Percentiles rank a stretch among this genome's conserved stretches.
Conservation (phyloP, 148 eudicot genomes). For the Diospyros lotus region DNA sequence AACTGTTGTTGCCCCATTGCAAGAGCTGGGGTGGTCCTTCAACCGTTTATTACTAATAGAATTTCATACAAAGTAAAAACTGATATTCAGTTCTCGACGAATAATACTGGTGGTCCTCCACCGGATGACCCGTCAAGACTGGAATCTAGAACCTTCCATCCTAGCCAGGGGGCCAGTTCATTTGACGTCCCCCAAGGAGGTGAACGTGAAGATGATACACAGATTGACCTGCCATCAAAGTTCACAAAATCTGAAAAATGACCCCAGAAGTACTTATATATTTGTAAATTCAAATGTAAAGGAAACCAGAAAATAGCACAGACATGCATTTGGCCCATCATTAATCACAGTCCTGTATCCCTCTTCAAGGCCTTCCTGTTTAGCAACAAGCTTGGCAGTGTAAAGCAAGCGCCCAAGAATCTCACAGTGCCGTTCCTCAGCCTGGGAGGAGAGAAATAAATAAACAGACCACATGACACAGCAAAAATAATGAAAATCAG, state of each 20-base stretch:
- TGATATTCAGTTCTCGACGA: neutral
- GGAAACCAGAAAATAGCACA: conserved; percentile 20
- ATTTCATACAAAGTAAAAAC: neutral
- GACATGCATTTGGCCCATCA: conserved; percentile 88
- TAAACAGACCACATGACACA: neutral
- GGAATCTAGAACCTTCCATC: neutral
- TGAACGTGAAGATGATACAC: conserved; percentile 88
- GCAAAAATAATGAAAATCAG: neutral
- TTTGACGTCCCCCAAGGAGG: conserved; percentile 91
- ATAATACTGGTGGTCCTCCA: neutral
- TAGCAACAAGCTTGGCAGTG: conserved; percentile 80
- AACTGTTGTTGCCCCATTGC: neutral
- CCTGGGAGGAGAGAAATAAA: conserved; percentile 32
- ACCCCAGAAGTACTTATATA: neutral
- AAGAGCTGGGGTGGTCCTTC: neutral
- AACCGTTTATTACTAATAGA: neutral
- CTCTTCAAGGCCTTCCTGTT: conserved; percentile 89
- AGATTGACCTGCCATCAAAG: conserved; percentile 68
- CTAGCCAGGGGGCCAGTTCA: conserved; percentile 98
- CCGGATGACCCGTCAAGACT: too few relatives aligned
- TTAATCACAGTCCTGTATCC: conserved; percentile 84
- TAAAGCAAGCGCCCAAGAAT: conserved; percentile 83
- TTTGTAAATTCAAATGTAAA: neutral
- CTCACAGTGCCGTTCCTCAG: conserved; percentile 80
- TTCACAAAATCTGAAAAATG: conserved; percentile 4